Evolutionary conservation across 805 yeast species (phyloP).

Genomic region (Kazachstania africana): DNA sequence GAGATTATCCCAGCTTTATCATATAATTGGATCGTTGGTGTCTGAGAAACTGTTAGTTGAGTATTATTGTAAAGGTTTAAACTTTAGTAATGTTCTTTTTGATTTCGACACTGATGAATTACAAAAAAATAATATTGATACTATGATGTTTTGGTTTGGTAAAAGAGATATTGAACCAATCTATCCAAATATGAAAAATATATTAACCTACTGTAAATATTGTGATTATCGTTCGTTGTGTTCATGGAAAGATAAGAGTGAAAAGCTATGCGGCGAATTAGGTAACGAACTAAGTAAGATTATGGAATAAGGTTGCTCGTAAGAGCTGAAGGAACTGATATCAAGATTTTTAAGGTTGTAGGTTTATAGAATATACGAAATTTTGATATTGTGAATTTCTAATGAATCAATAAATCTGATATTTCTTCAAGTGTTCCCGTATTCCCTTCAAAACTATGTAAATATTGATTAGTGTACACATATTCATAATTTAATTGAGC

Average conservation of each 20-base stretch:
- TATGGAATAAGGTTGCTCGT: too few relatives aligned
- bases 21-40: conserved; percentile 19
- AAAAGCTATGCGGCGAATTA: conserved; percentile 9
- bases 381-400: too few relatives aligned
- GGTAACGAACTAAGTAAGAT: conserved; percentile 4
- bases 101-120: conserved; percentile 27
- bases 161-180: conserved; percentile 37
- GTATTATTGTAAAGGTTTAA: conserved; percentile 36
- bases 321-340: too few relatives aligned
- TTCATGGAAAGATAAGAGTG: conserved; percentile 27
- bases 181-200: conserved; percentile 25
- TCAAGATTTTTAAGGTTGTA: too few relatives aligned
- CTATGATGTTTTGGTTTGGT: conserved; percentile 50
- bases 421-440: too few relatives aligned
- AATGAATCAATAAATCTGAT: too few relatives aligned
- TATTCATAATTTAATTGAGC: too few relatives aligned
- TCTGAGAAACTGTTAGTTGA: conserved; percentile 35
- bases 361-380: too few relatives aligned
- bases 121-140: conserved; percentile 20
- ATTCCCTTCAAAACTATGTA: too few relatives aligned
- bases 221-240: conserved; percentile 43
- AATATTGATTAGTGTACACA: too few relatives aligned
- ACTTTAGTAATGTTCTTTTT: conserved; percentile 33
- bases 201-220: conserved; percentile 33
- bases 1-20: conserved; percentile 37